These are phyloP conservation scores for Saccharomycopsis selenospora DNA, from an alignment of 805 yeast genomes.

Conservation along the genomic window DNA sequence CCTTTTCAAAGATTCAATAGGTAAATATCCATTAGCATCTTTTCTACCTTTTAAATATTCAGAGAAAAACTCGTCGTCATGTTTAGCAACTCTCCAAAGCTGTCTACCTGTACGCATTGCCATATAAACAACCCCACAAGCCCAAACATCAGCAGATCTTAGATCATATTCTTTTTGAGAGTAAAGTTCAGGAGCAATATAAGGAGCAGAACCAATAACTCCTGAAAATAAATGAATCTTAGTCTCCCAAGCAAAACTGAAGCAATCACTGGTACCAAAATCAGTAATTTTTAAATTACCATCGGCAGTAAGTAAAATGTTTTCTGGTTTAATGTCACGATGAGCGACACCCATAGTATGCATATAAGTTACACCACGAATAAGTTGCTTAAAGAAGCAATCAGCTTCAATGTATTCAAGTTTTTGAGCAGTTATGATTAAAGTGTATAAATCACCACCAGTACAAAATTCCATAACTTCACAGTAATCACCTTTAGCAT, in stretches of 20 bases:
- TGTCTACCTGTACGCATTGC: constrained; percentile 94
- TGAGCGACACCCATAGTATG: constrained; percentile 88
- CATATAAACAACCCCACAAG: constrained; percentile 88
- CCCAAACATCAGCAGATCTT: constrained; percentile 80
- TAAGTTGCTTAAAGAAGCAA: constrained; percentile 80
- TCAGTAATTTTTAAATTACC: constrained; percentile 80
- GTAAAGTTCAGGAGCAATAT: constrained; percentile 87
- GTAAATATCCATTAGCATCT: constrained; percentile 82
- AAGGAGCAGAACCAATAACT: constrained; percentile 80
- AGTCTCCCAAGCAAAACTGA: constrained; percentile 78
- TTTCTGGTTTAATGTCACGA: constrained; percentile 86
- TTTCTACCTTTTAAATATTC: constrained; percentile 73
- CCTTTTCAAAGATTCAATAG: constrained; percentile 77
- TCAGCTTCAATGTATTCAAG: constrained; percentile 80
- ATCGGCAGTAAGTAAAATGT: constrained; percentile 60
- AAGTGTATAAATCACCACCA: constrained; percentile 73
- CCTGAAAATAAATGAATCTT: constrained; percentile 63
- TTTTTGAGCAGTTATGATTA: constrained; percentile 70
- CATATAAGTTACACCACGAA: constrained; percentile 80
- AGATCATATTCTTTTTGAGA: constrained; percentile 64
- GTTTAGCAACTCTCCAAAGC: constrained; percentile 75
- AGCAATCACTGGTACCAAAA: constrained; percentile 81
- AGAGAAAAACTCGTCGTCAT: constrained; percentile 69
- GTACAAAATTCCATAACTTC: constrained; percentile 82
- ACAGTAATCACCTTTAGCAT: constrained; percentile 75